Percentiles rank a stretch among this genome's conserved stretches.
Evolutionary conservation across 345 rosid species (phyloP).

Genomic region (Carallia pectinifolia): DNA sequence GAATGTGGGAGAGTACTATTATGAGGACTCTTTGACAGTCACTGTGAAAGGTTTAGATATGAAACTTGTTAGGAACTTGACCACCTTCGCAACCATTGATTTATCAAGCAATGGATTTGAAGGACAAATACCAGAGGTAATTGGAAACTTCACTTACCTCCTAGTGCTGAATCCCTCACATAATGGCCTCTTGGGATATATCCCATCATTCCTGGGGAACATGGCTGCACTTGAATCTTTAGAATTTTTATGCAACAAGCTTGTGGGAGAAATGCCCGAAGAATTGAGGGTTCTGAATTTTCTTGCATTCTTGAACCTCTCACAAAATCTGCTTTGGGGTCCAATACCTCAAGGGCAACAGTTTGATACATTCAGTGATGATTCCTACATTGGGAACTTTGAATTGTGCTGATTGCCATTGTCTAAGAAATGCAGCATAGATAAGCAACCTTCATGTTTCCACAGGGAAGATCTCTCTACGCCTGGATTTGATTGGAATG

Average conservation of each 20-base stretch:
- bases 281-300: neutral
- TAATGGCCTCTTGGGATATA: conserved; percentile 6
- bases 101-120: conserved; percentile 11
- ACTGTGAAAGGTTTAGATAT: neutral
- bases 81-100: conserved; percentile 5
- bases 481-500: neutral
- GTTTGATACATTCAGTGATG: neutral
- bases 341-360: neutral
- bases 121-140: conserved; percentile 4
- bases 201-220: conserved; percentile 1
- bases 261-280: conserved; percentile 18
- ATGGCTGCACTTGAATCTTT: conserved; percentile 17
- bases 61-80: neutral
- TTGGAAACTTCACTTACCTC: neutral
- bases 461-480: neutral
- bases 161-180: conserved; percentile 6
- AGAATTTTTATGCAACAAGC: conserved; percentile 23
- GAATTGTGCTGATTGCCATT: neutral
- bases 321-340: neutral
- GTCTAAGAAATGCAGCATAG: neutral
- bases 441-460: neutral
- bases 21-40: neutral
- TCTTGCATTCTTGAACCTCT: conserved; percentile 2
- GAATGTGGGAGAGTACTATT: neutral
- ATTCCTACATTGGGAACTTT: neutral